Evolutionary conservation across 805 yeast species (phyloP).

Genomic region (Wickerhamomyces bovis): DNA sequence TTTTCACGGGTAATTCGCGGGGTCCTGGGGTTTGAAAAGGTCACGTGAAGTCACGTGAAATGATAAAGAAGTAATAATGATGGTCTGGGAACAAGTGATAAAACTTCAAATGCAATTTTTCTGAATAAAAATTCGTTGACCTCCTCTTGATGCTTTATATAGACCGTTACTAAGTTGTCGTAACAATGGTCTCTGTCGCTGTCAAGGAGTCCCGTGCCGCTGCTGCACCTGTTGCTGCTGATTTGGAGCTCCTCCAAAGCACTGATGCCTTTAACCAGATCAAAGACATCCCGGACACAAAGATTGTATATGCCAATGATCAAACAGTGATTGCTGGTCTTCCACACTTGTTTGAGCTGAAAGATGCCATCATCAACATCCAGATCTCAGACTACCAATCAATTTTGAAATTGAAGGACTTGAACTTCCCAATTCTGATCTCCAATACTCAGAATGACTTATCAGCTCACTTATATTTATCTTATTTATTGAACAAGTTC

Average conservation of each 20-base stretch:
- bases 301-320: slow-evolving; percentile 44
- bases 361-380: slow-evolving; percentile 54
- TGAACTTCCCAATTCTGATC: slow-evolving; percentile 56
- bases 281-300: slow-evolving; percentile 1
- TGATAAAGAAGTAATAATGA: too few species aligned
- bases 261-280: slow-evolving; percentile 8
- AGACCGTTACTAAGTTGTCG: too few species aligned
- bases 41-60: neutral
- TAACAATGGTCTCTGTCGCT: neutral
- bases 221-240: slow-evolving; percentile 2
- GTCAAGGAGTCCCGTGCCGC: slow-evolving; percentile 5
- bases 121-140: too few species aligned
- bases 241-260: slow-evolving; percentile 6
- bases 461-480: slow-evolving; percentile 45
- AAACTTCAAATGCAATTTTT: too few species aligned
- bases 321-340: slow-evolving; percentile 48
- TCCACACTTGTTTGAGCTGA: slow-evolving; percentile 46
- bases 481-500: slow-evolving; percentile 49
- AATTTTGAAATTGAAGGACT: slow-evolving; percentile 68
- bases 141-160: too few species aligned
- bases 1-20: neutral
- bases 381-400: slow-evolving; percentile 62
- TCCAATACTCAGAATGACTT: slow-evolving; percentile 58
- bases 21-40: neutral
- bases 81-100: too few species aligned